phyloP scores from a whole-genome alignment of 140 eudicot genomes.

The Flaveria floridana region DNA sequence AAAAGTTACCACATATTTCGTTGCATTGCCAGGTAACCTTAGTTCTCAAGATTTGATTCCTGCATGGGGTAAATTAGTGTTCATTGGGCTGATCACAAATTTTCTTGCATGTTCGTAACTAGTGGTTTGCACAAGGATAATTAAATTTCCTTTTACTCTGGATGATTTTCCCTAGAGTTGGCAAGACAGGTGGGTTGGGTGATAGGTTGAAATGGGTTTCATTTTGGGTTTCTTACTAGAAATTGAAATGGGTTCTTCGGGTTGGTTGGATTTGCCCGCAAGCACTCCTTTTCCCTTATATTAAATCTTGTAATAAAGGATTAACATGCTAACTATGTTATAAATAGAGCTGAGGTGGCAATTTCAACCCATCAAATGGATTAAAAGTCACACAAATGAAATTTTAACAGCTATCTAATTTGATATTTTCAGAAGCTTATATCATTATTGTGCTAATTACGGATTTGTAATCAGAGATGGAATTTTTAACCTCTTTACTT shows the following conservation, averaged over 20 bases:
- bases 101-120: neutral
- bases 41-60: neutral
- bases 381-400: neutral
- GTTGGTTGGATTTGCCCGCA: neutral
- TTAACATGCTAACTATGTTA: neutral
- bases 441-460: neutral
- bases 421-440: neutral
- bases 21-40: slow-evolving; percentile 77
- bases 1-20: slow-evolving; percentile 89
- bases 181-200: neutral
- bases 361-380: neutral
- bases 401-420: neutral
- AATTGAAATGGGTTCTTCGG: neutral
- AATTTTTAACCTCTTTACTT: neutral
- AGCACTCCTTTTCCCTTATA: neutral
- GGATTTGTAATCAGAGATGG: neutral
- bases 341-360: neutral
- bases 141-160: neutral
- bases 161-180: neutral
- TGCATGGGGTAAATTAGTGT: neutral
- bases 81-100: neutral
- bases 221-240: neutral
- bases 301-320: neutral
- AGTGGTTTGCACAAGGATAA: neutral
- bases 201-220: neutral